phyloP scores from a whole-genome alignment of 352 stramenopile species.

The Pythium brachiatum region DNA sequence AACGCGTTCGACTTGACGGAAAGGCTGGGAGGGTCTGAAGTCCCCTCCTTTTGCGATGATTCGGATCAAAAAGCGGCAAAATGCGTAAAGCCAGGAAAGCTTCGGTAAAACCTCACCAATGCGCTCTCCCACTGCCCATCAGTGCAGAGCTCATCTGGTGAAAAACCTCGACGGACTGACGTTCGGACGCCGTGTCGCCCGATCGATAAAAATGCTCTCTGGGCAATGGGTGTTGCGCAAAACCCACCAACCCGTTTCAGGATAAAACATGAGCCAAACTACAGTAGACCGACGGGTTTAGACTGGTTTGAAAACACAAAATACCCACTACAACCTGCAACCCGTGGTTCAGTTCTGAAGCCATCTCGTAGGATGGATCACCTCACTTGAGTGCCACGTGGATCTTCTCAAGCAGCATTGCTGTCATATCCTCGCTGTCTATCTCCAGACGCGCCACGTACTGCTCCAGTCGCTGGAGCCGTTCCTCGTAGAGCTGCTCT shows the following conservation, averaged over 20 bases:
- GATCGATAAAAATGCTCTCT: constrained; percentile 1
- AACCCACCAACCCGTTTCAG: constrained; percentile 1
- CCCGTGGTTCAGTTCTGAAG: constrained; percentile 17
- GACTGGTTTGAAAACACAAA: too few species aligned
- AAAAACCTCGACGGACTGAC: constrained; percentile 23
- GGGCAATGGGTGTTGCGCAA: constrained; percentile 4
- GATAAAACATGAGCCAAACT: too few species aligned
- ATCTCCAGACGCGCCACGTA: constrained; percentile 26
- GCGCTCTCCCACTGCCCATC: too few species aligned
- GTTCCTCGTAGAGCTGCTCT: constrained; percentile 24
- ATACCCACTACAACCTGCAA: background rate
- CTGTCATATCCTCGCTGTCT: constrained; percentile 8
- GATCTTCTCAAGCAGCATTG: background rate
- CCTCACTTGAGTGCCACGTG: constrained; percentile 3
- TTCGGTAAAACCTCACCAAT: constrained; percentile 11
- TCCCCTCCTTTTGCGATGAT: constrained; percentile 12
- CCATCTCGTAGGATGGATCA: background rate
- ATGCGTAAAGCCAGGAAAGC: constrained; percentile 2
- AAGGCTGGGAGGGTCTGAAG: background rate
- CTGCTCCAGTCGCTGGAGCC: constrained; percentile 23
- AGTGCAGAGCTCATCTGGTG: background rate
- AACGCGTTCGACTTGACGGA: background rate
- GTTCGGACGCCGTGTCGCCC: constrained; percentile 8
- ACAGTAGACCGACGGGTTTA: too few species aligned
- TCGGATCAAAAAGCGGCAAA: constrained; percentile 13